Conservation (phyloP, 2,329 filamentous ascomycete genomes). For the Aspergillus sojae region DNA sequence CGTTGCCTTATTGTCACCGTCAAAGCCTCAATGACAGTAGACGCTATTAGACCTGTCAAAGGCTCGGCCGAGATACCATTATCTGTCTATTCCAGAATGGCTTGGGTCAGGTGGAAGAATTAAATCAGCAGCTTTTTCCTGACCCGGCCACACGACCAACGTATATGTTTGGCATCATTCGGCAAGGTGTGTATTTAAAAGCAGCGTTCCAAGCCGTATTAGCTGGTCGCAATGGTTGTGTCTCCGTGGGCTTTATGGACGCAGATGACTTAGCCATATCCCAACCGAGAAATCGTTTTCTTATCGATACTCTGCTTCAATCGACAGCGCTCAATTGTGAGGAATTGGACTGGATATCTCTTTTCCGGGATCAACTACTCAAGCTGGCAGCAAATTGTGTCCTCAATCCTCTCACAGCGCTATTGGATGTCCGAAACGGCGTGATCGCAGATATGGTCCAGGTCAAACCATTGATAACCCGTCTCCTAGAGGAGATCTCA, state of each 20-base stretch:
- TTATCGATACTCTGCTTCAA: background rate
- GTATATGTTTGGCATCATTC: background rate
- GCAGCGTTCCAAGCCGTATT: background rate
- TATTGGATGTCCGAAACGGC: background rate
- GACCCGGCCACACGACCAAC: background rate
- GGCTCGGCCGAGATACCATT: background rate
- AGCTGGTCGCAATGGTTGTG: background rate
- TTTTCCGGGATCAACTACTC: background rate
- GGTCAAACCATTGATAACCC: background rate
- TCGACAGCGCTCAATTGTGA: background rate
- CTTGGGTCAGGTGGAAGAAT: background rate
- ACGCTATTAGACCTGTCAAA: background rate
- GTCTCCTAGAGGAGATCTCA: background rate
- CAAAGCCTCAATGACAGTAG: background rate
- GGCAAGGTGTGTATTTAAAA: background rate
- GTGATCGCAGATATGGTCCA: background rate
- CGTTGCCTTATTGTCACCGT: background rate
- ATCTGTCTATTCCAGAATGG: background rate
- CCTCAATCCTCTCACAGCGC: background rate
- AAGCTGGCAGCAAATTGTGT: background rate
- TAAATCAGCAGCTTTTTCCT: background rate
- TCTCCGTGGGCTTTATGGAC: background rate
- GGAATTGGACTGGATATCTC: background rate
- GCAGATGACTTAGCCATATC: background rate
- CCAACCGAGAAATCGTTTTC: background rate